Conservation (phyloP, 495 filamentous ascomycete genomes). For the Sporormia fimetaria region DNA sequence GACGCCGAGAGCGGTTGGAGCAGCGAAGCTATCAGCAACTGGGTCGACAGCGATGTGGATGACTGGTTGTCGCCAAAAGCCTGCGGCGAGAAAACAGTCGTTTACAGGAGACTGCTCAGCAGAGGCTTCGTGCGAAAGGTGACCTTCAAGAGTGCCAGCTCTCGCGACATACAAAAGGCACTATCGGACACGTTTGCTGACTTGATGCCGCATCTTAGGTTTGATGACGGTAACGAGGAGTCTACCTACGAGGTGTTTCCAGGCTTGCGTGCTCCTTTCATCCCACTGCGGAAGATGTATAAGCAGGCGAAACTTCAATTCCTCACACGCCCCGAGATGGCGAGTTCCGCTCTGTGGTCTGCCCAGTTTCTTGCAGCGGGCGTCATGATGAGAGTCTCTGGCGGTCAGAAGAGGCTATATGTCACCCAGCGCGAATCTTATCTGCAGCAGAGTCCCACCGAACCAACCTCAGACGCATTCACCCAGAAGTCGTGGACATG, state of each 20-base stretch:
- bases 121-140: constrained; percentile 54
- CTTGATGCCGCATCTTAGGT: constrained; percentile 32
- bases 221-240: not conserved
- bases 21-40: constrained; percentile 33
- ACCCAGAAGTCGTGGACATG: constrained; percentile 51
- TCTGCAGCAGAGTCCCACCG: constrained; percentile 36
- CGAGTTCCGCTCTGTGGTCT: constrained; percentile 55
- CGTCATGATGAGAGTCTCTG: constrained; percentile 48
- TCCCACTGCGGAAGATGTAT: constrained; percentile 59
- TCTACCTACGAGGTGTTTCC: constrained; percentile 18
- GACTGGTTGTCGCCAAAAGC: constrained; percentile 49
- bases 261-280: constrained; percentile 43
- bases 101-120: constrained; percentile 52
- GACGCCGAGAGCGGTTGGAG: constrained; percentile 30
- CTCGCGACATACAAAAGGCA: constrained; percentile 48
- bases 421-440: constrained; percentile 57
- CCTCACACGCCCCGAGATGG: constrained; percentile 51
- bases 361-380: constrained; percentile 52
- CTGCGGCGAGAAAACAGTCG: constrained; percentile 41
- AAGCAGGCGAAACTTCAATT: constrained; percentile 57
- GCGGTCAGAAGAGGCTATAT: constrained; percentile 48
- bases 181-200: constrained; percentile 47
- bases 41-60: constrained; percentile 29
- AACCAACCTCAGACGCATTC: constrained; percentile 27
- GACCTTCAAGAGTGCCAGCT: constrained; percentile 44